Evolutionary conservation across 331 rosid species (phyloP), one percentile per base, ranked within the genome.

Genomic region (Telfairia occidentalis): DNA sequence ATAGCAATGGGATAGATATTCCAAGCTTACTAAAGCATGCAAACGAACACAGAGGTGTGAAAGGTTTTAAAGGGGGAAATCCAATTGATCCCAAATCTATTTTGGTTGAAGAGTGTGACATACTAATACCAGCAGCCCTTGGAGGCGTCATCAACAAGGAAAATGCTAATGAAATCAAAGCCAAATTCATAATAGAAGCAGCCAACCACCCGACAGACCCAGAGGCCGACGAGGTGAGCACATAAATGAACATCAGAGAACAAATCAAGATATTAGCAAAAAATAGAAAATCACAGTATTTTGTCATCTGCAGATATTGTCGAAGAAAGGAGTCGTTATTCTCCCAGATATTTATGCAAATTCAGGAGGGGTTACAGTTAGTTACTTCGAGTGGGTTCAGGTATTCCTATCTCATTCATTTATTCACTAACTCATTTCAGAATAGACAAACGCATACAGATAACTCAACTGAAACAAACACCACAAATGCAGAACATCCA

Each of bases 301-400:
- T 48, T 79, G 46, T 61, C 60, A 70, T 59, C 46, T 86, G 82
- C 79, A 94, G 98, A 90, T 88, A 79, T 84, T 94, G 72, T 82
- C 88, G 53, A 86, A 88, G 66, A 94, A 90, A 79, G 98, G 93
- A 1, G 96, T 89, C 60, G 85, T 85, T 42, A 87, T 94, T 63
- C 97, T 94, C 48, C 98, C 98, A 9, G 98, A 91, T 80, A 91
- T 94, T 71, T 94, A 81, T 87, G 98, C 98, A 80, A 94, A 94
- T 85, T 92, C 97, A 35, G 98, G 98, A 80, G 98, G 98, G 0
- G 98, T 94, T 34, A 94, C 96, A 9, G 97, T 94, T 65, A 91
- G 98, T 78, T 94, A 94, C 77, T 88, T 94, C 49, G 98, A 94
- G 52, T 94, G 98, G 98, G 98, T 94, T 80, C 98, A 94, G 97